Percentiles rank a stretch among this genome's conserved stretches.
Evolutionary conservation across 805 yeast genomes (phyloP).

Genomic region (Candida golubevii): DNA sequence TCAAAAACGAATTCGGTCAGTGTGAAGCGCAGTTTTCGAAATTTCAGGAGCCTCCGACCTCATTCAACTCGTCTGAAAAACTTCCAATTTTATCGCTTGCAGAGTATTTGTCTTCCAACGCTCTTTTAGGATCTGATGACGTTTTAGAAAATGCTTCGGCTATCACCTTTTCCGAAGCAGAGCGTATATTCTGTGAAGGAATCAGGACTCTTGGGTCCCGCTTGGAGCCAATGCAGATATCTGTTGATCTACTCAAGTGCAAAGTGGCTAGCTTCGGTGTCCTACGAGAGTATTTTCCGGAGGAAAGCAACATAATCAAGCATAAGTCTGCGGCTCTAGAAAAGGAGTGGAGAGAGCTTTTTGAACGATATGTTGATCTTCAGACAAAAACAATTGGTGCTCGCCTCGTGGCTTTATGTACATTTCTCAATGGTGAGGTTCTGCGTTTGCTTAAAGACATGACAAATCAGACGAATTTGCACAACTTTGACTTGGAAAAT

Average conservation of each 20-base stretch:
- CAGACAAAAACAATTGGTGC: constrained; percentile 8
- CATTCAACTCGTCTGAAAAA: neutral
- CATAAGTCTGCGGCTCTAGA: constrained; percentile 1
- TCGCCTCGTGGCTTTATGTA: constrained; percentile 8
- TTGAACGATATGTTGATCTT: constrained; percentile 3
- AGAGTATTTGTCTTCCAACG: constrained; percentile 4
- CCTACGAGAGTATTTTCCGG: neutral
- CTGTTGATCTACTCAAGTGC: constrained; percentile 10
- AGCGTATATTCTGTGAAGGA: no score
- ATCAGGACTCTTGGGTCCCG: constrained; percentile 4
- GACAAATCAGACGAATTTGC: constrained; percentile 7
- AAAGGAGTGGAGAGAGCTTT: constrained; percentile 7
- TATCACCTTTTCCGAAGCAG: no score
- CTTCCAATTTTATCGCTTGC: constrained; percentile 6
- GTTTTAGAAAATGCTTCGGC: constrained; percentile 4
- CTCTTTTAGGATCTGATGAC: neutral
- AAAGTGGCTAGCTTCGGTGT: constrained; percentile 6
- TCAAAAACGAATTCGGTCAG: constrained; percentile 4
- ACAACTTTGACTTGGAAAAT: constrained; percentile 21
- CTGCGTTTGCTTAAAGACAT: constrained; percentile 5
- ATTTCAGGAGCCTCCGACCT: neutral
- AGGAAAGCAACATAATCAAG: neutral
- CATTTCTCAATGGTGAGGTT: constrained; percentile 8
- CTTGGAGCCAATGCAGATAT: constrained; percentile 7
- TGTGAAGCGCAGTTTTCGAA: constrained; percentile 2